Evolutionary conservation across 306 rosid genomes (phyloP).

Genomic region (Vicia sativa): DNA sequence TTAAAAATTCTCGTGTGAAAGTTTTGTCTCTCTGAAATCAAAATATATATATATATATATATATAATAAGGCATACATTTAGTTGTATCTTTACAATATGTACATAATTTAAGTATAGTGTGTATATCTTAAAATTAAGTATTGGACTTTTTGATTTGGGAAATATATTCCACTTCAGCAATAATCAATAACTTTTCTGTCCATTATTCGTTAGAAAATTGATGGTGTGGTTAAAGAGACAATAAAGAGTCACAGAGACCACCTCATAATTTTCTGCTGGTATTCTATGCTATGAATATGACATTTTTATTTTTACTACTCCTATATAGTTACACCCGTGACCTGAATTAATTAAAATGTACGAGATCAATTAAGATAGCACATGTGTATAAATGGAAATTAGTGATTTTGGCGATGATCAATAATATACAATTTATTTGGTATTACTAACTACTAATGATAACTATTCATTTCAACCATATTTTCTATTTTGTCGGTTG

Average conservation of each 20-base stretch:
- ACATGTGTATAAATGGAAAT: conserved; percentile 39
- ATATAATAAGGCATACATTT: neutral
- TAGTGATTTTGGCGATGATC: conserved; percentile 17
- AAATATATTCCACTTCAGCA: neutral
- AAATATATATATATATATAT: neutral
- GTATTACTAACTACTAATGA: conserved; percentile 10
- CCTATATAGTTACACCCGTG: conserved; percentile 44
- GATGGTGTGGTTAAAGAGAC: conserved; percentile 29
- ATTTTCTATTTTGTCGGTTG: conserved; percentile 26
- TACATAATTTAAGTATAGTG: neutral
- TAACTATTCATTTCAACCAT: conserved; percentile 14
- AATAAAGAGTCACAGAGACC: conserved; percentile 29
- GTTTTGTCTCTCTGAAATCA: conserved; percentile 19
- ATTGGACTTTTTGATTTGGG: conserved; percentile 16
- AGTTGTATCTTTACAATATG: neutral
- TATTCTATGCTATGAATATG: conserved; percentile 1
- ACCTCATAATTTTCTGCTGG: conserved; percentile 26
- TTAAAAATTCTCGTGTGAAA: conserved; percentile 36
- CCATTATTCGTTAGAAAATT: conserved; percentile 34
- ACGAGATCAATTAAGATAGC: conserved; percentile 18
- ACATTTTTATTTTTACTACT: conserved; percentile 10
- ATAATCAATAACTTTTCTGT: neutral
- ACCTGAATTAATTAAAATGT: conserved; percentile 10
- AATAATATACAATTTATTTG: conserved; percentile 17
- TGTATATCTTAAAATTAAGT: conserved; percentile 13